Base-by-base conservation (phyloP, 306 rosid species). In the Pyrus pyrifolia region DNA sequence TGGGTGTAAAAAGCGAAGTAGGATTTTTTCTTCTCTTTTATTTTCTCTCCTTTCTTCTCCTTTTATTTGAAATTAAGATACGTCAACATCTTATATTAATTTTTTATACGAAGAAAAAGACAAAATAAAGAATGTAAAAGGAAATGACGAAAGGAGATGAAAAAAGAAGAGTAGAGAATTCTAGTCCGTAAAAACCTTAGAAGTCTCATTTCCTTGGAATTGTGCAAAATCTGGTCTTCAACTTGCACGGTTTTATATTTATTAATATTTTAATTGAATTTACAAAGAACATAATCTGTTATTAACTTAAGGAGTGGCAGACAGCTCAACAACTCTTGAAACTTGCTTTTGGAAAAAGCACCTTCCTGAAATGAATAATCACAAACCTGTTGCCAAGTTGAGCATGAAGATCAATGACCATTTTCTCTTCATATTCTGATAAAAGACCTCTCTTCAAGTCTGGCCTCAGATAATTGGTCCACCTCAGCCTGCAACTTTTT, bases 341-440 rank as follows among this genome's bases (percentile, higher is more conserved):
- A 49, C 30, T 58, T 8, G 63, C 7, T 58, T 58, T 58, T 49
- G 13, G 29, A 22, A 10, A 21, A 58, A 58, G 63, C 29, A 58
- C 30, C 63, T 58, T 58, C 29, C 63, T 10, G 63, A 58, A 58
- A 22, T 58, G 27, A 22, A 58, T 58, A 49, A 22, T 23, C 30
- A 22, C 17, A 25, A 60, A 90, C 98, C 98, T 90, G 87, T 95
- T 95, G 58, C 98, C 98, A 75, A 95, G 96, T 79, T 95, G 92
- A 64, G 97, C 91, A 71, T 95, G 98, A 44, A 95, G 98, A 75
- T 95, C 96, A 84, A 95, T 92, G 52, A 95, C 98, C 93, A 86
- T 73, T 83, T 88, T 85, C 79, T 95, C 98, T 71, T 95, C 98
- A 63, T 38, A 63, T 27, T 90, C 96, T 25, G 98, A 92, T 27